These are phyloP conservation scores for Malassezia globosa DNA, from an alignment of 1,284 basidiomycete genomes.

Conservation along the genomic window DNA sequence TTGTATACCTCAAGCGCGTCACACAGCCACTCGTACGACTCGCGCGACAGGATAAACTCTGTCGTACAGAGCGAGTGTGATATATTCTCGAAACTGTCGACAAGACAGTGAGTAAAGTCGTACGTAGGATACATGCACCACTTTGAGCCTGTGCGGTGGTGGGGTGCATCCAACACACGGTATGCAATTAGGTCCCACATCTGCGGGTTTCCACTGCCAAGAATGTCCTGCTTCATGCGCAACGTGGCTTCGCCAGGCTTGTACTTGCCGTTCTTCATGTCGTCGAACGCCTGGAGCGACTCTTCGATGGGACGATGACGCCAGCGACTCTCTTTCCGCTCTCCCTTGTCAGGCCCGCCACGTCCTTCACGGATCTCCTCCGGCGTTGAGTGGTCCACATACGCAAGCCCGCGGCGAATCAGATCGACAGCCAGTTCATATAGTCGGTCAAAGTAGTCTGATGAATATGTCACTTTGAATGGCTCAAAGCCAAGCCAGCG, in stretches of 20 bases:
- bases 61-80: slow-evolving; percentile 95
- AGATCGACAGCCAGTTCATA: slow-evolving; percentile 83
- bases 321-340: slow-evolving; percentile 73
- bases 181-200: slow-evolving; percentile 99
- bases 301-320: slow-evolving; percentile 71
- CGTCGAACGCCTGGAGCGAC: slow-evolving; percentile 75
- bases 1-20: slow-evolving; percentile 93
- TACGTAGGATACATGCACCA: slow-evolving; percentile 89
- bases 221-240: slow-evolving; percentile 94
- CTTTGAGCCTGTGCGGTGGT: slow-evolving; percentile 82
- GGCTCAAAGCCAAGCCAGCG: slow-evolving; percentile 97
- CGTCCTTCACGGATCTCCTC: slow-evolving; percentile 82
- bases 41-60: slow-evolving; percentile 91
- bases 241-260: slow-evolving; percentile 79
- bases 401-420: slow-evolving; percentile 80
- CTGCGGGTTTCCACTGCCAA: slow-evolving; percentile 77
- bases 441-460: slow-evolving; percentile 84
- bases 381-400: slow-evolving; percentile 88
- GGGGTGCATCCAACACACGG: slow-evolving; percentile 75
- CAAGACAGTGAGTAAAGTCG: slow-evolving; percentile 96
- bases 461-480: slow-evolving; percentile 97
- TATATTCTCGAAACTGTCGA: slow-evolving; percentile 98
- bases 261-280: slow-evolving; percentile 85
- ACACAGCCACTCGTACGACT: slow-evolving; percentile 98
- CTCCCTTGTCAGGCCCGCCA: slow-evolving; percentile 70